phyloP scores from a whole-genome alignment of 108 stramenopile genomes.

The Aurantiochytrium sp. region DNA sequence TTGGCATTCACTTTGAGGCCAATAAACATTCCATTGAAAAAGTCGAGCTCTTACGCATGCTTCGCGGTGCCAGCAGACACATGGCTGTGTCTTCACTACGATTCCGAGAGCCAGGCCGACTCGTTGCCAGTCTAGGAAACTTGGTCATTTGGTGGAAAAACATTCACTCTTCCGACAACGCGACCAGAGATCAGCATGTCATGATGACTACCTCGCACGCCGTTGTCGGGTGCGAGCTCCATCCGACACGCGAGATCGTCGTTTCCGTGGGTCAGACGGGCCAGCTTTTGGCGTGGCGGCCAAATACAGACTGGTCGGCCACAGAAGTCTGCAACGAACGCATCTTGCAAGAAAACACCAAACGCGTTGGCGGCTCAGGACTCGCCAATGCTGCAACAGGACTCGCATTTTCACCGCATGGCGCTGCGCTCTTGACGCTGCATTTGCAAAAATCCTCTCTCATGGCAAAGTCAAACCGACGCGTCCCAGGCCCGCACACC shows the following conservation, averaged over 20 bases:
- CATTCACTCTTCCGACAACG: not conserved
- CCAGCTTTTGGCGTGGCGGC: not conserved
- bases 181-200: not conserved
- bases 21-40: not conserved
- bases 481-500: not conserved
- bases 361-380: not conserved
- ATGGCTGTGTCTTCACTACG: not conserved
- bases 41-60: not conserved
- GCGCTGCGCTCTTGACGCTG: not conserved
- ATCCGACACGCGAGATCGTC: not conserved
- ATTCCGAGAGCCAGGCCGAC: not conserved
- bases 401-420: not conserved
- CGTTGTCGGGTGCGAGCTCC: not conserved
- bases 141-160: not conserved
- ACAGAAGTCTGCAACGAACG: not conserved
- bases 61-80: not conserved
- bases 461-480: not conserved
- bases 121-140: not conserved
- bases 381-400: not conserved
- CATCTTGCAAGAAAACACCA: not conserved
- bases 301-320: not conserved
- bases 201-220: not conserved
- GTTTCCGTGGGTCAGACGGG: not conserved
- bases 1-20: not conserved
- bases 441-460: not conserved